A percentile compares a stretch with the other conserved stretches of the same genome.
Evolutionary conservation across 192 early-diverging fungal genomes (phyloP).

Genomic region (Umbelopsis sp.): DNA sequence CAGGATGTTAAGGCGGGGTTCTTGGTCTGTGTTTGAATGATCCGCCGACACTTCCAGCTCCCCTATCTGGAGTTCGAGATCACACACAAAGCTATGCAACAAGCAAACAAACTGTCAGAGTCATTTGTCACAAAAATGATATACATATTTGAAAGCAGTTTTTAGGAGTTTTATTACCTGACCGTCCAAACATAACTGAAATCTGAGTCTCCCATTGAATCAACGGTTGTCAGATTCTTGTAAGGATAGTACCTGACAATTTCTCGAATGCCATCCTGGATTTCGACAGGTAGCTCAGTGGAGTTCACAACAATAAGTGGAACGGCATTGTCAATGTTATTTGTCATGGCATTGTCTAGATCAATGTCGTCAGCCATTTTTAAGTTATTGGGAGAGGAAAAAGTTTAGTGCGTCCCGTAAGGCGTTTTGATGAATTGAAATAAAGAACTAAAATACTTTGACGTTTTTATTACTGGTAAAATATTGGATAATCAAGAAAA

Average conservation of each 20-base stretch:
- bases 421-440: not conserved
- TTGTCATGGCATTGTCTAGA: slow-evolving; percentile 5
- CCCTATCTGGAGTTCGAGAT: slow-evolving; percentile 32
- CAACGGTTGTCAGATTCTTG: slow-evolving; percentile 27
- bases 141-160: not conserved
- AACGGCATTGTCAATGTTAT: not conserved
- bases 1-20: slow-evolving; percentile 41
- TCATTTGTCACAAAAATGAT: not conserved
- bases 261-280: slow-evolving; percentile 39
- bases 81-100: slow-evolving; percentile 37
- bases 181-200: slow-evolving; percentile 23
- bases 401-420: not conserved
- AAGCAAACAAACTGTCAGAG: not conserved
- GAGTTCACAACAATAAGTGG: slow-evolving; percentile 28
- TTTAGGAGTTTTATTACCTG: slow-evolving; percentile 18
- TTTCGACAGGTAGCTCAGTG: slow-evolving; percentile 28
- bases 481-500: slow-evolving; percentile 20
- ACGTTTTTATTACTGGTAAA: slow-evolving; percentile 14
- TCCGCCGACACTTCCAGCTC: slow-evolving; percentile 24
- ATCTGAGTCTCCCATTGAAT: slow-evolving; percentile 26
- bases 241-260: slow-evolving; percentile 28
- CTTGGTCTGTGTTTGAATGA: not conserved
- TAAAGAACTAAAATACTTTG: slow-evolving; percentile 11
- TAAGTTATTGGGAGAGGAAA: not conserved
- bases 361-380: slow-evolving; percentile 9